Base-by-base conservation (phyloP, 1,284 basidiomycete genomes). In the Moniliophthora roreri region DNA sequence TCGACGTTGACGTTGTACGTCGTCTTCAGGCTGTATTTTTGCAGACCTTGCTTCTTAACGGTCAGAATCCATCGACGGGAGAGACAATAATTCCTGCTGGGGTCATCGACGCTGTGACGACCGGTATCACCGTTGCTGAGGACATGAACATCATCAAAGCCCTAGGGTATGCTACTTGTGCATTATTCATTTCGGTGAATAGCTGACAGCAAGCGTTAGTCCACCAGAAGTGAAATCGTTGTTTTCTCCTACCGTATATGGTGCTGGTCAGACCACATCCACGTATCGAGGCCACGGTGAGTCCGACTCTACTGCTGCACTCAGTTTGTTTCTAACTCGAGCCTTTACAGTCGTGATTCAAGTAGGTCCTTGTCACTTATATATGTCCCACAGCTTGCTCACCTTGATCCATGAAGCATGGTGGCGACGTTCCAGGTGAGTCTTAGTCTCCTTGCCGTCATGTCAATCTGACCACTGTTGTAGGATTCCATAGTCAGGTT, bases 11-110 rank as follows among this genome's bases (percentile, higher is more conserved):
- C 18, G 13, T 46, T 10, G 15, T 36, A 15, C 18, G n/a, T n/a
- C n/a, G n/a, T n/a, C n/a, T n/a, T n/a, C n/a, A 66, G 66, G 66
- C 63, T 3, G 59, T 42, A 3, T 65, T 59, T 60, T 58, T 67
- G 20, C 63, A 66, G 46, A 60, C 53, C 2, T 53, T 67, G 1
- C 53, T 67, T 7, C 53, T 62, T 5, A 38, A 58, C 8, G 66
- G 66, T 11, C 50, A 53, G 10, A 57, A 67, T 39, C 64, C 66
- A 1, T 48, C 11, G 1, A 62, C 60, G 0, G 50, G 59, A 18
- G 38, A 57, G 18, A 50, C 44, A 5, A 55, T 67, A 15, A 61
- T 67, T 11, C 60, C 60, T n/a, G 20, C 56, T 6, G 61, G 55
- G 11, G 57, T 63, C 1, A 44, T 67, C 3, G 35, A 63, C 32